A percentile compares a stretch with the other conserved stretches of the same genome.
Evolutionary conservation across 1,284 basidiomycete species (phyloP).

Genomic region (Malassezia sympodialis): DNA sequence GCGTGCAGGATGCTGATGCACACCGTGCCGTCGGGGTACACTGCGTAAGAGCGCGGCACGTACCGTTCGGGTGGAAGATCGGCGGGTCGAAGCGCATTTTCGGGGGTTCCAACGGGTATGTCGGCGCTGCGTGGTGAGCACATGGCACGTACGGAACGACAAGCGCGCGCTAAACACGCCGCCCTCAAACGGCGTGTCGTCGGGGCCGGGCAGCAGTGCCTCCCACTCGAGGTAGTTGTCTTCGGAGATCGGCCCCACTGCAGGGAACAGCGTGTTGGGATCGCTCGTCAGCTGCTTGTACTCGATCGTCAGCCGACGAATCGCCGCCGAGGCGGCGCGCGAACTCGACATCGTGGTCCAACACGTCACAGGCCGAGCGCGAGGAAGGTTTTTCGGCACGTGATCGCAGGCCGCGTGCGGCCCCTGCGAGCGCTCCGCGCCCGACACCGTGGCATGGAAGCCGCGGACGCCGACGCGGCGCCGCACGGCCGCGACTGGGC

Average conservation of each 20-base stretch:
- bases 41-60: slow-evolving; percentile 52
- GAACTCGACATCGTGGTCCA: slow-evolving; percentile 11
- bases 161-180: slow-evolving; percentile 88
- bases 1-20: slow-evolving; percentile 98
- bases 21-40: slow-evolving; percentile 86
- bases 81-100: slow-evolving; percentile 92
- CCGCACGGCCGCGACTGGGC: neutral
- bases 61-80: slow-evolving; percentile 92
- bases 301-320: slow-evolving; percentile 46
- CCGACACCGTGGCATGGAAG: neutral
- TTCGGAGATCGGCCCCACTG: slow-evolving; percentile 72
- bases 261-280: slow-evolving; percentile 42
- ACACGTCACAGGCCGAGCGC: neutral
- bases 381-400: neutral
- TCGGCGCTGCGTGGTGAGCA: slow-evolving; percentile 21
- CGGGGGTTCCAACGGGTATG: slow-evolving; percentile 47
- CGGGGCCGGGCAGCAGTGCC: slow-evolving; percentile 87
- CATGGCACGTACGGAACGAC: slow-evolving; percentile 63
- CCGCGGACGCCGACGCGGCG: neutral
- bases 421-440: neutral
- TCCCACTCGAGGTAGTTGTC: slow-evolving; percentile 98
- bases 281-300: slow-evolving; percentile 47
- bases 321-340: slow-evolving; percentile 26
- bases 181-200: slow-evolving; percentile 96
- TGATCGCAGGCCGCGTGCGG: neutral